Evolutionary conservation across 495 filamentous ascomycete genomes (phyloP).

Genomic region (Xylaria cubensis): DNA sequence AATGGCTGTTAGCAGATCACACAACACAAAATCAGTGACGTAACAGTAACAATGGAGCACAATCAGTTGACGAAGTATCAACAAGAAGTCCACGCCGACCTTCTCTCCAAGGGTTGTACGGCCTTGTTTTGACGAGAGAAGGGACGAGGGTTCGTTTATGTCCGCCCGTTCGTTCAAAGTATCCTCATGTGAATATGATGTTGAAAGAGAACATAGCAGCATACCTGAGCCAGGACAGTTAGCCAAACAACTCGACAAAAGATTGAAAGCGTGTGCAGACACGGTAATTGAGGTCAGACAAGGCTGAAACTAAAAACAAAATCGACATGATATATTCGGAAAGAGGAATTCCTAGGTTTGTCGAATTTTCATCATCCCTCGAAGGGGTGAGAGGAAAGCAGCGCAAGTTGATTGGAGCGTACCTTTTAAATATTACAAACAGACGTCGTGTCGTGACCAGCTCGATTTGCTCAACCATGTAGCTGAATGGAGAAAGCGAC

Average conservation of each 20-base stretch:
- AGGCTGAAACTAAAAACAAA: slow-evolving; percentile 97
- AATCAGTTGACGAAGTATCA: slow-evolving; percentile 98
- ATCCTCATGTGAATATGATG: slow-evolving; percentile 73
- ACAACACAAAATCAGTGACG: neutral
- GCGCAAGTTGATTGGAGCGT: neutral
- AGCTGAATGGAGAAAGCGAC: slow-evolving; percentile 9
- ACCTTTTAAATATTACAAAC: slow-evolving; percentile 32
- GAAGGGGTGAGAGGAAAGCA: slow-evolving; percentile 4
- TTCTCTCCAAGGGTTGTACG: slow-evolving; percentile 88
- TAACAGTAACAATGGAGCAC: slow-evolving; percentile 29
- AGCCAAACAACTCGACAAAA: slow-evolving; percentile 33
- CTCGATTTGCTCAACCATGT: neutral
- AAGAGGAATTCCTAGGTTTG: slow-evolving; percentile 95
- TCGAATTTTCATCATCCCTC: slow-evolving; percentile 83
- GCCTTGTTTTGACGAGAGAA: slow-evolving; percentile 69
- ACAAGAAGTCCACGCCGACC: slow-evolving; percentile 78
- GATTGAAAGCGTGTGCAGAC: slow-evolving; percentile 39
- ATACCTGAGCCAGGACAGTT: slow-evolving; percentile 60
- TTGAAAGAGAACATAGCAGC: slow-evolving; percentile 40
- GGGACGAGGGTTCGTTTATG: slow-evolving; percentile 76
- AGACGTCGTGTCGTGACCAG: neutral
- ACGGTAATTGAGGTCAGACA: slow-evolving; percentile 74
- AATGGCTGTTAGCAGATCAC: slow-evolving; percentile 43
- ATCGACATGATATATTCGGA: slow-evolving; percentile 89
- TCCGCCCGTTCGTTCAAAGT: slow-evolving; percentile 98